Evolutionary conservation across 495 filamentous ascomycete species (phyloP), one percentile per base, ranked within the genome.

Genomic region (Ramalina intermedia): DNA sequence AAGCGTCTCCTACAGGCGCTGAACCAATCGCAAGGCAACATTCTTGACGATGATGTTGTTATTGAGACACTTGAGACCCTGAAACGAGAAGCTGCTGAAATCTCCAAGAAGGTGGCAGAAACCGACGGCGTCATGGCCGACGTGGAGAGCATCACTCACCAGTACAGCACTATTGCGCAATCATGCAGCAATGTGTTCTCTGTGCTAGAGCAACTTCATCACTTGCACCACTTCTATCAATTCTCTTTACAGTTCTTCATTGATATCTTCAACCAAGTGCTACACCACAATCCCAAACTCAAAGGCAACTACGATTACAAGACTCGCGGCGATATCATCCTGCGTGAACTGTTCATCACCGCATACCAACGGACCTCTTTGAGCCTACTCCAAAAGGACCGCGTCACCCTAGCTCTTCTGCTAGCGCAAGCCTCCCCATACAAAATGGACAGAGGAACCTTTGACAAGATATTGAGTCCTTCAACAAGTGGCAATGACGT

Each of bases 181-280:
- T 85, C 91, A 36, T 99, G 91, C 75, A 94, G 88, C 67, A 87
- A 89, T 42, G 88, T 96, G 21, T 96, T 96, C 66, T 87, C 91
- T 17, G 85, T 96, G 23, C 73, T 99, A 42, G 93, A 96, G 66
- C 90, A 96, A 63, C 81, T 99, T 41, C 89, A 95, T 62, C 90
- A 95, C 59, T 79, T 99, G 62, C 95, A 99, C 61, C 93, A 96
- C 70, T 96, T 96, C 70, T 99, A 99, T 63, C 91, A 96, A 58
- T 96, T 99, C 74, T 96, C 93, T 18, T 73, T 99, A 42, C 88
- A 94, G 68, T 98, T 90, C 66, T 99, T 99, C 64, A 75, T 91
- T 14, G 86, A 94, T 58, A 99, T 99, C 55, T 96, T 99, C 76
- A 80, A 93, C 60, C 80, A 84, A 1, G 90, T 99, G 35, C 76